Base-by-base conservation (phyloP, 371 early-diverging fungal genomes). In the Lichtheimia ramosa region DNA sequence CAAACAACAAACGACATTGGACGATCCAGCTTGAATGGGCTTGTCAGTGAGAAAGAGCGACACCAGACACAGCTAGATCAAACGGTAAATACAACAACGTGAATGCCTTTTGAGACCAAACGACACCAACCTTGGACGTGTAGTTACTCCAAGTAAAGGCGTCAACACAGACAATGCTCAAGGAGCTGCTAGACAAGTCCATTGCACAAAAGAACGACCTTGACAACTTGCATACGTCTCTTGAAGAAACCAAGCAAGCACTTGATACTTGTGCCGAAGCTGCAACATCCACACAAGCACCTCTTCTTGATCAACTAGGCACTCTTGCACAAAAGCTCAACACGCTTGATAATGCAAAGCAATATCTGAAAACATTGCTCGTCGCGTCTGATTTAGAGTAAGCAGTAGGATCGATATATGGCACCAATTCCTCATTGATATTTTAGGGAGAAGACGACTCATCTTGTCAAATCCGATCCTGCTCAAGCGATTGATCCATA, bases 401-500 rank as follows among this genome's bases (percentile, higher is more conserved):
- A 20, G 24, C 6, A 15, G 8, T 3, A n/a, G 18, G 3, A 27
- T 27, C 27, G 0, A 53, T 10, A 41, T 15, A 2, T 10, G 15
- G 5, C 43, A 18, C 5, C 5, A 18, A 5, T n/a, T 41, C 6
- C 49, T 23, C n/a, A 23, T 59, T 5, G 15, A 25, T 42, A 43
- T 10, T 6, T 42, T 0, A 75, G 75, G n/a, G 61, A 69, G 25
- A 61, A 70, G 52, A 71, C 79, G n/a, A 43, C 66, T n/a, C 18
- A 48, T 0, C 39, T 65, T 4, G 73, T 85, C 3, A 23, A 72
- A 28, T 60, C 53, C 3, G 71, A 79, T 16, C 71, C 79, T 4
- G 68, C 70, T 48, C 50, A 69, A 20, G 76, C 83, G 0, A 66
- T 82, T 1, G 56, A 49, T 0, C 81, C 79, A 40, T 85, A 79